phyloP scores from a whole-genome alignment of 2,329 filamentous ascomycete genomes.

The Arthrobotrys sinensis region DNA sequence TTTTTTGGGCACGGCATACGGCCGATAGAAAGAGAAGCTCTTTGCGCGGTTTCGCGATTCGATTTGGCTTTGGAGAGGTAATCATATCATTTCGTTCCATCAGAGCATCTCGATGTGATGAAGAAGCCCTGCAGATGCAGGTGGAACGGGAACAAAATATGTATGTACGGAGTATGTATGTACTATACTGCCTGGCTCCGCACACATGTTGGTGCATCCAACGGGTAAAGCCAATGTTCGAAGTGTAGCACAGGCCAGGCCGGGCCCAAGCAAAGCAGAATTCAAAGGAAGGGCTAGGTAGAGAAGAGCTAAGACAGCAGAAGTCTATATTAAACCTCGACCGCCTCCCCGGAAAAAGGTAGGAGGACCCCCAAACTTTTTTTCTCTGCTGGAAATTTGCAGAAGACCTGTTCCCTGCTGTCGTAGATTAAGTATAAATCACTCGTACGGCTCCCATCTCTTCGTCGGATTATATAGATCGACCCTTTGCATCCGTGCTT shows the following conservation, averaged over 20 bases:
- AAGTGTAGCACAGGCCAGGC: conserved; percentile 21
- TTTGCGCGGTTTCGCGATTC: conserved; percentile 17
- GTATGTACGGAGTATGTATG: not conserved
- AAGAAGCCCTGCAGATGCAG: conserved; percentile 24
- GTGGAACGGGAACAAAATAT: conserved; percentile 25
- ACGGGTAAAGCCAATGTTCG: conserved; percentile 19
- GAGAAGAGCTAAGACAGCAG: not conserved
- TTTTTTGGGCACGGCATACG: conserved; percentile 2
- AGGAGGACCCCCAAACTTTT: conserved; percentile 42
- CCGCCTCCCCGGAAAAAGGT: conserved; percentile 49
- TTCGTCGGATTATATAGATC: conserved; percentile 49
- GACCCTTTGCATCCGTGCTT: conserved; percentile 24
- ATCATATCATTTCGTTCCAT: not conserved
- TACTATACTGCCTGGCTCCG: too few species aligned
- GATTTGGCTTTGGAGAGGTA: too few species aligned
- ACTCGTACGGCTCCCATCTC: conserved; percentile 39
- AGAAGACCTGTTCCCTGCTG: conserved; percentile 28
- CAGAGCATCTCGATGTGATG: not conserved
- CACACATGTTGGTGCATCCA: conserved; percentile 28
- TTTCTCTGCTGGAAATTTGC: conserved; percentile 14
- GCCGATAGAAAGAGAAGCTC: conserved; percentile 6
- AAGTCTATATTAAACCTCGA: conserved; percentile 47
- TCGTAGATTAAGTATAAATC: conserved; percentile 48
- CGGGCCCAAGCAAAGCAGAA: conserved; percentile 9
- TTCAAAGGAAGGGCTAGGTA: not conserved